Conservation (phyloP, 2,329 filamentous ascomycete species). For the Fusarium nygamai region DNA sequence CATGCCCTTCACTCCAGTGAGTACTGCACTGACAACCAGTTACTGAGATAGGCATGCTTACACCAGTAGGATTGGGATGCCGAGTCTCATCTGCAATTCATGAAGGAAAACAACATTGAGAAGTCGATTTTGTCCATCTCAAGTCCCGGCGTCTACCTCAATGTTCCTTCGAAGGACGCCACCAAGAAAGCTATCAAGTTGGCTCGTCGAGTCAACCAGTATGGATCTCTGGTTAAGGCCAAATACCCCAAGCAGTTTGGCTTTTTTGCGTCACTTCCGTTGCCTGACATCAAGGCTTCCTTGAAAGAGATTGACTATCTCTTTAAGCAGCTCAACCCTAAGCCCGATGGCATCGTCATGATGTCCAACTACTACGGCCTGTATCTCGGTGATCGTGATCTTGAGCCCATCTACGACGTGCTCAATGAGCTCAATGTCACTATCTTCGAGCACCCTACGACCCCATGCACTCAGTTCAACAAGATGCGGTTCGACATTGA, state of each 20-base stretch:
- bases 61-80: not conserved
- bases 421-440: conserved; percentile 5
- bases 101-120: conserved; percentile 15
- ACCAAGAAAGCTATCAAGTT: not conserved
- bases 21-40: fast-evolving
- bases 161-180: not conserved
- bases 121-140: conserved; percentile 8
- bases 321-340: not conserved
- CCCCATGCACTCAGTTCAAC: conserved; percentile 16
- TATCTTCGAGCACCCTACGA: conserved; percentile 20
- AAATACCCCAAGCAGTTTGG: conserved; percentile 11
- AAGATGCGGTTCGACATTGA: not conserved
- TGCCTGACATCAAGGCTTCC: conserved; percentile 7
- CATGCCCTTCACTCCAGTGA: conserved; percentile 2
- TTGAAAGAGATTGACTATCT: not conserved
- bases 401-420: conserved; percentile 1
- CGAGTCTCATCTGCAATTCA: conserved; percentile 8
- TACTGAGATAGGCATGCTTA: fast-evolving
- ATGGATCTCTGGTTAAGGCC: conserved; percentile 1
- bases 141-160: conserved; percentile 11
- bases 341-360: conserved; percentile 8
- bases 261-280: conserved; percentile 1
- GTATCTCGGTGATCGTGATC: conserved; percentile 5
- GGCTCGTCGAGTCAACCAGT: not conserved
- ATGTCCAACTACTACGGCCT: conserved; percentile 21